Evolutionary conservation across 2,329 filamentous ascomycete species (phyloP).

Genomic region (Colletotrichum tanaceti): DNA sequence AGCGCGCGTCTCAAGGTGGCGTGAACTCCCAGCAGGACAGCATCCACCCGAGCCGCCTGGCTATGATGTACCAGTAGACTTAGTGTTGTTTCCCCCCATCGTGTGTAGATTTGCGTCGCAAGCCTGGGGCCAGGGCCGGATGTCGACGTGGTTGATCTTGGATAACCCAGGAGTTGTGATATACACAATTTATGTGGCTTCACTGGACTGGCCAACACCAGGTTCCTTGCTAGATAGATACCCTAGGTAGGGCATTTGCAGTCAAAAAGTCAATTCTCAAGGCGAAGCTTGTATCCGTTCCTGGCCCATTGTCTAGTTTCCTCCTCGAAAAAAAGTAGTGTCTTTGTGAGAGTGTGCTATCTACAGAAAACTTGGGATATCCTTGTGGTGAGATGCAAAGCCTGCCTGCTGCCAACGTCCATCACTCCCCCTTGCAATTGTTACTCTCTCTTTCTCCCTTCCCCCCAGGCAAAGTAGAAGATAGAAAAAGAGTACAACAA

Average conservation of each 20-base stretch:
- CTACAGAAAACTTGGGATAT: constrained; percentile 47
- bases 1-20: constrained; percentile 47
- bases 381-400: constrained; percentile 43
- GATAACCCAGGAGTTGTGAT: constrained; percentile 7
- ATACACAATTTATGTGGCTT: neutral
- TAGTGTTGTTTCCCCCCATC: no score
- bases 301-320: constrained; percentile 32
- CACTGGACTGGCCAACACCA: neutral
- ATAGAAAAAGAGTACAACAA: constrained; percentile 11
- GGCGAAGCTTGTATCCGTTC: constrained; percentile 33
- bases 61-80: constrained; percentile 42
- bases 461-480: neutral
- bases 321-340: constrained; percentile 26
- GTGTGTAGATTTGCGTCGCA: neutral
- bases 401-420: constrained; percentile 38
- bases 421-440: constrained; percentile 5
- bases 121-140: neutral
- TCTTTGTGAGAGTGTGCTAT: constrained; percentile 42
- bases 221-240: constrained; percentile 32
- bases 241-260: constrained; percentile 21
- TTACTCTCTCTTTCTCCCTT: constrained; percentile 3
- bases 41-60: constrained; percentile 66
- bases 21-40: constrained; percentile 47
- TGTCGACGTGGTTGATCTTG: neutral
- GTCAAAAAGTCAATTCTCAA: constrained; percentile 37